A percentile compares a stretch with the other conserved stretches of the same genome.
Evolutionary conservation across 1,284 basidiomycete species (phyloP).

Genomic region (Ceratobasidium sp.): DNA sequence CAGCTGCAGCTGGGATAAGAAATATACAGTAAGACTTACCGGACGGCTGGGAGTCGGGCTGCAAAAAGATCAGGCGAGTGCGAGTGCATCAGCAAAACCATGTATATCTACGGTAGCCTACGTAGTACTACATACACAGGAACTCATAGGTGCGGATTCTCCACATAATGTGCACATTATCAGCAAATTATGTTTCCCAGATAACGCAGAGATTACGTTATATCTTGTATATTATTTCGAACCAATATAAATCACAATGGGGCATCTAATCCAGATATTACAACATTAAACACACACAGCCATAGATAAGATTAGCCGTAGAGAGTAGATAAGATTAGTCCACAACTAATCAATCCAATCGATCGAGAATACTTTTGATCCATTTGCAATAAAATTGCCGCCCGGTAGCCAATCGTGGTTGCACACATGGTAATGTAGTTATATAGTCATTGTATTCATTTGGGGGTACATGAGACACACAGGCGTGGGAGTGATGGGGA

Average conservation of each 20-base stretch:
- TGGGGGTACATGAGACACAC: no score
- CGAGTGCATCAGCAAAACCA: no score
- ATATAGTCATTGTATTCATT: background rate
- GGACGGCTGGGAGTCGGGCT: no score
- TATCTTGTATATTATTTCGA: background rate
- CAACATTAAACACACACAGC: background rate
- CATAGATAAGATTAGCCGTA: background rate
- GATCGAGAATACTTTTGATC: no score
- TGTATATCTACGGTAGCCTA: no score
- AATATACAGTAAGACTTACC: background rate
- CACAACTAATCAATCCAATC: background rate
- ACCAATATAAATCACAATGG: background rate
- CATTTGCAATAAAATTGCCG: no score
- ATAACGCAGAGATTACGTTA: background rate
- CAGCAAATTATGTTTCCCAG: background rate
- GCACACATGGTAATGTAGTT: background rate
- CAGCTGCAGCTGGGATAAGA: background rate
- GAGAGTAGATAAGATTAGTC: background rate
- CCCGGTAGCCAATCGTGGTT: background rate
- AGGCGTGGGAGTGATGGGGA: no score
- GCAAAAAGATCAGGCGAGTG: no score
- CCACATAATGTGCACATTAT: background rate
- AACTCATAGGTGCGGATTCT: conserved; percentile 5
- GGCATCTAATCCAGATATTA: background rate
- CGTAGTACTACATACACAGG: conserved; percentile 4